phyloP scores from a whole-genome alignment of 164 flowering plant genomes.

The Liriodendron chinense region DNA sequence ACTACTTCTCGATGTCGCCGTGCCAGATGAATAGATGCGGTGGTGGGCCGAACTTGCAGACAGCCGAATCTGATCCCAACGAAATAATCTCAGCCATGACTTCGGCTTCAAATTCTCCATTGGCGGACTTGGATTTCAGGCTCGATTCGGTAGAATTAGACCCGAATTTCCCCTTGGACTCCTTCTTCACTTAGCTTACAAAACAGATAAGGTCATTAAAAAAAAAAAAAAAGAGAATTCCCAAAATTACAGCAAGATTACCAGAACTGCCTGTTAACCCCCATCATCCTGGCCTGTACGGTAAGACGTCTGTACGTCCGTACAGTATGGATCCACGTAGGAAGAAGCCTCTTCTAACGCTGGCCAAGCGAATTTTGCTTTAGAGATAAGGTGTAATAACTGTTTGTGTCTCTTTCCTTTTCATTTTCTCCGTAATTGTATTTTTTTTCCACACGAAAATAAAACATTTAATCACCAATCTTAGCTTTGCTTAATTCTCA shows the following conservation, averaged over 20 bases:
- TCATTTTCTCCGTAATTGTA: background rate
- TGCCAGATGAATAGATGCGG: slow-evolving; percentile 32
- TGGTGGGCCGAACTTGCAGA: slow-evolving; percentile 13
- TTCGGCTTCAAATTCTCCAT: slow-evolving; percentile 61
- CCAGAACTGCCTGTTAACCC: too few relatives aligned
- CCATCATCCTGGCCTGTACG: too few relatives aligned
- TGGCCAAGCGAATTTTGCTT: background rate
- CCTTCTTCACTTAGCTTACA: slow-evolving; percentile 32
- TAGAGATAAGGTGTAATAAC: background rate
- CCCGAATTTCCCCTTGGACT: slow-evolving; percentile 34
- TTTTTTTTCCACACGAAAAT: background rate
- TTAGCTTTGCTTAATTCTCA: too few relatives aligned
- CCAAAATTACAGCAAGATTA: background rate
- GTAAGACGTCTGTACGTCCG: too few relatives aligned
- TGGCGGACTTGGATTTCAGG: slow-evolving; percentile 43
- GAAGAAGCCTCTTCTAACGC: background rate
- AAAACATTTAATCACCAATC: too few relatives aligned
- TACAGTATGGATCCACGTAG: background rate
- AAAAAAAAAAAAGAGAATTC: background rate
- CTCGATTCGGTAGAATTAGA: slow-evolving; percentile 42
- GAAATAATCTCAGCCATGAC: slow-evolving; percentile 63
- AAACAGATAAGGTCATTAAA: background rate
- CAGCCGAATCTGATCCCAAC: slow-evolving; percentile 34
- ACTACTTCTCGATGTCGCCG: slow-evolving; percentile 39
- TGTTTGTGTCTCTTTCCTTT: background rate